Evolutionary conservation across 352 stramenopile genomes (phyloP).

Genomic region (Phytophthora quininea): DNA sequence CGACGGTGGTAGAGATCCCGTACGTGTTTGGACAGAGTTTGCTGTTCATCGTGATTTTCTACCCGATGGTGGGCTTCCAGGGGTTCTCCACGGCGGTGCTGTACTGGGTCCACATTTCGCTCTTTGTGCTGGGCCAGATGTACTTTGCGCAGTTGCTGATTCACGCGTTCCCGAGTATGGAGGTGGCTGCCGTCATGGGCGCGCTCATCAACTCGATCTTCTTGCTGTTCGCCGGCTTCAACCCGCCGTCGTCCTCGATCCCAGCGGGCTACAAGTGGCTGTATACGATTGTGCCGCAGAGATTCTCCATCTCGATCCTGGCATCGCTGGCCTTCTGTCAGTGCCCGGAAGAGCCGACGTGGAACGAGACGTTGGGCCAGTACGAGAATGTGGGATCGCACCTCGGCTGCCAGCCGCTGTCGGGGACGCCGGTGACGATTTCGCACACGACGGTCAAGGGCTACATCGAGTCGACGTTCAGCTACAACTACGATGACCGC

Average conservation of each 20-base stretch:
- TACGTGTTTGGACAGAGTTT: constrained; percentile 3
- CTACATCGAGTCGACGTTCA: constrained; percentile 5
- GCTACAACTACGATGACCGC: constrained; percentile 5
- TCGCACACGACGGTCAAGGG: neutral
- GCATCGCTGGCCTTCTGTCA: constrained; percentile 2
- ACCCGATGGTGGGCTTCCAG: constrained; percentile 3
- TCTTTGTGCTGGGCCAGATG: constrained; percentile 31
- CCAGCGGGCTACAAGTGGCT: constrained; percentile 2
- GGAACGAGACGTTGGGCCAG: neutral
- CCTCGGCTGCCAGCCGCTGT: neutral
- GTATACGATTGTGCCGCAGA: constrained; percentile 3
- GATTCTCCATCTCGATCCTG: constrained; percentile 1
- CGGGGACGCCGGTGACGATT: neutral
- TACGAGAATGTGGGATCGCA: neutral
- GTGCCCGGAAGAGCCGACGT: constrained; percentile 2
- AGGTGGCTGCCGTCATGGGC: constrained; percentile 17
- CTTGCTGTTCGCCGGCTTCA: constrained; percentile 1
- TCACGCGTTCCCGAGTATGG: constrained; percentile 26
- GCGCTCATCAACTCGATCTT: constrained; percentile 5
- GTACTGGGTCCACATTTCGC: constrained; percentile 36
- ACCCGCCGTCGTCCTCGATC: neutral
- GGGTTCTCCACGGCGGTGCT: constrained; percentile 13
- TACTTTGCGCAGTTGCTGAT: constrained; percentile 37
- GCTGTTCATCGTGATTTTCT: constrained; percentile 4
- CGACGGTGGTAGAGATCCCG: constrained; percentile 3